A percentile compares a stretch with the other conserved stretches of the same genome.
Conservation (phyloP, 345 rosid genomes). For the Aethionema arabicum region DNA sequence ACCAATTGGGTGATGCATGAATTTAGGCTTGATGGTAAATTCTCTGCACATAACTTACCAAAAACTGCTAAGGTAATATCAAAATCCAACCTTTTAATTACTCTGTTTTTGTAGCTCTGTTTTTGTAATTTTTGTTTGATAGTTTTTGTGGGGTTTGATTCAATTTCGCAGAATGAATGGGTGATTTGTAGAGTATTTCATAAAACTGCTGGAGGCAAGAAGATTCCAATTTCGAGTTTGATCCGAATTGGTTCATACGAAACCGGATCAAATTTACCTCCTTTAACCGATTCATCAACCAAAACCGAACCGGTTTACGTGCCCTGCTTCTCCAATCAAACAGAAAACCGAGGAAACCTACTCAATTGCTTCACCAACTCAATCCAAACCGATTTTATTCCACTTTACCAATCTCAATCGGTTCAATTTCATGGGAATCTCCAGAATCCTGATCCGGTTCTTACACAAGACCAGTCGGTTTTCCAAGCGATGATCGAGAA, state of each 20-base stretch:
- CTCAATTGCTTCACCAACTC: conserved; percentile 42
- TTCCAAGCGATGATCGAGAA: conserved; percentile 51
- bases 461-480: conserved; percentile 49
- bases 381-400: conserved; percentile 37
- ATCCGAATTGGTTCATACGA: conserved; percentile 43
- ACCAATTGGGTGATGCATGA: conserved; percentile 96
- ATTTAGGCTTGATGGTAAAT: conserved; percentile 73
- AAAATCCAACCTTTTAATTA: conserved; percentile 5
- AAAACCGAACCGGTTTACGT: conserved; percentile 58
- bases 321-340: conserved; percentile 99
- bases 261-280: conserved; percentile 52
- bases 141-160: conserved; percentile 11
- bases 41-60: conserved; percentile 67
- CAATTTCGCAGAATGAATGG: conserved; percentile 74
- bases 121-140: conserved; percentile 2
- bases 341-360: conserved; percentile 41
- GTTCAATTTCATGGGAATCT: conserved; percentile 28
- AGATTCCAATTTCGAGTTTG: conserved; percentile 59
- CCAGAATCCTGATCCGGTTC: conserved; percentile 42
- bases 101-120: conserved; percentile 10
- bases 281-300: conserved; percentile 62
- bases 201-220: conserved; percentile 70
- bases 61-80: conserved; percentile 67
- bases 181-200: conserved; percentile 88
- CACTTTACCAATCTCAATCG: conserved; percentile 42